Percentiles rank a stretch among this genome's conserved stretches.
Conservation (phyloP, 2,329 filamentous ascomycete species). For the Pseudogymnoascus pannorum region DNA sequence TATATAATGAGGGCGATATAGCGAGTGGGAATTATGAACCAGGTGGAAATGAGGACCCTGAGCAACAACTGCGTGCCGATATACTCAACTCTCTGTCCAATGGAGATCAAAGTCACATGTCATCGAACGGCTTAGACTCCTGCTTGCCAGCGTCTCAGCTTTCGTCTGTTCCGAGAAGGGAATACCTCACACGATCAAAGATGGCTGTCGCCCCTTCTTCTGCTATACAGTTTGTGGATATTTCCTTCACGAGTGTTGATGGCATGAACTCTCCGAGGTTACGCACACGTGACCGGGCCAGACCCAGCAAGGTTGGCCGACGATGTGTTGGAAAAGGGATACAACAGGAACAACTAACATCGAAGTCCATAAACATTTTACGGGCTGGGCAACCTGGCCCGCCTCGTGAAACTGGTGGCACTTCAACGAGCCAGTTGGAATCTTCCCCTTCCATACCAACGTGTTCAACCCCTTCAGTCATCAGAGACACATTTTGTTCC, state of each 20-base stretch:
- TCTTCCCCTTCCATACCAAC: conserved; percentile 3
- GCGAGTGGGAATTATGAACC: conserved; percentile 30
- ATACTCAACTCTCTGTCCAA: conserved; percentile 14
- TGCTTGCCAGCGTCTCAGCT: background rate
- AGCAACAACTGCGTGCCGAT: conserved; percentile 28
- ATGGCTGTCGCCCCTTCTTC: background rate
- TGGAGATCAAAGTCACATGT: conserved; percentile 17
- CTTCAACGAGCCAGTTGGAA: conserved; percentile 4
- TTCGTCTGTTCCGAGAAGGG: background rate
- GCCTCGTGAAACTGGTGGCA: background rate
- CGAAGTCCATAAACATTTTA: background rate
- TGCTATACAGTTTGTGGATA: conserved; percentile 2
- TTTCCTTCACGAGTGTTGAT: conserved; percentile 6
- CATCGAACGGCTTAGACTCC: background rate
- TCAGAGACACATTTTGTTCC: background rate
- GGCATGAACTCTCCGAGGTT: background rate
- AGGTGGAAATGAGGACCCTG: conserved; percentile 36
- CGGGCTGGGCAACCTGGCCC: too few relatives aligned
- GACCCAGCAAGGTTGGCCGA: background rate
- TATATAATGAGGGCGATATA: conserved; percentile 10
- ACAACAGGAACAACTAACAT: background rate
- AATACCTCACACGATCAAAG: background rate
- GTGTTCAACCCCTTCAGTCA: background rate
- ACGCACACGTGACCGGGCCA: background rate
- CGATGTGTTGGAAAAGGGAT: background rate